A percentile compares a stretch with the other conserved stretches of the same genome.
Evolutionary conservation across 306 rosid species (phyloP).

Genomic region (Gillenia trifoliata): DNA sequence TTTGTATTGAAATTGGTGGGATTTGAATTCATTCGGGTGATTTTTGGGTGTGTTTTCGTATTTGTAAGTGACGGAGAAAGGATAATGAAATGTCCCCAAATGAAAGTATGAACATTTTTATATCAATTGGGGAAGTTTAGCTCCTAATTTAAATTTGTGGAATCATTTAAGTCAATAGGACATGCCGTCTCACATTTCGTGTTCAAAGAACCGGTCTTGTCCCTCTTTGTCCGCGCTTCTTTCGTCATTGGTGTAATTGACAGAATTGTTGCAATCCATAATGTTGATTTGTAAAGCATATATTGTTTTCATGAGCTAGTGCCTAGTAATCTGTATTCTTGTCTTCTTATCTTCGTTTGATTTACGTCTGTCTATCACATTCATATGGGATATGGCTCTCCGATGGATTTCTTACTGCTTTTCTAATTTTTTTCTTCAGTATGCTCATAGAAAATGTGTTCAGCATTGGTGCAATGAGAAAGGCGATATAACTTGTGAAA

Average conservation of each 20-base stretch:
- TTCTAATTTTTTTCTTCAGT: constrained; percentile 40
- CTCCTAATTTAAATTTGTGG: neutral
- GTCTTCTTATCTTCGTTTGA: neutral
- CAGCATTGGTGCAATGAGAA: constrained; percentile 99
- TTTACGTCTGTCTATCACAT: constrained; percentile 2
- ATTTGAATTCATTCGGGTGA: neutral
- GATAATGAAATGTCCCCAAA: neutral
- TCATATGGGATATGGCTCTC: constrained; percentile 9
- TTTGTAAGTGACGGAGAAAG: neutral
- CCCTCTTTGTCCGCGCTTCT: neutral
- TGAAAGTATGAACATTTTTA: neutral
- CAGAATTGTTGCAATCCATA: neutral
- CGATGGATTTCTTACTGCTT: constrained; percentile 5
- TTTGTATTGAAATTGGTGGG: neutral
- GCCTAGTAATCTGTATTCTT: neutral
- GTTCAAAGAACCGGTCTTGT: neutral
- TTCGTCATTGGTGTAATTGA: neutral
- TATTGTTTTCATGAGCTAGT: neutral
- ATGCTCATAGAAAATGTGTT: constrained; percentile 94
- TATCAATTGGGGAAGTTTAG: neutral
- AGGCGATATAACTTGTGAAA: constrained; percentile 93
- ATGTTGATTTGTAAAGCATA: neutral
- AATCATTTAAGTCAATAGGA: neutral
- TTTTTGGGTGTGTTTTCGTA: neutral
- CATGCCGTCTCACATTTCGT: neutral